phyloP scores from a whole-genome alignment of 1,284 basidiomycete genomes.

The Heliocybe sulcata region DNA sequence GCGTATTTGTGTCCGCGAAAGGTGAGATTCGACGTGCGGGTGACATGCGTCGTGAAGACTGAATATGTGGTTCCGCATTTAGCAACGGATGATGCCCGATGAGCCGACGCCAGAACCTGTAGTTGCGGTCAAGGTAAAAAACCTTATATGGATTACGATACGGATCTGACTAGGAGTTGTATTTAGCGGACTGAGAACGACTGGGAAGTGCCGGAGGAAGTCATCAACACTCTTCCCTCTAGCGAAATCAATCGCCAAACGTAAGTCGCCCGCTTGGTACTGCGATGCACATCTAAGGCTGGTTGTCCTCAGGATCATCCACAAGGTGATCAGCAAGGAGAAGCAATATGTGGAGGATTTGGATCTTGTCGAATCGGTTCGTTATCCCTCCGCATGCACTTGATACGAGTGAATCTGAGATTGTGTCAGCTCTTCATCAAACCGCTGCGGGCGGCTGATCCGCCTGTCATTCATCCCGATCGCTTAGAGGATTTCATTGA shows the following conservation, averaged over 20 bases:
- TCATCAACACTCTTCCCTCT: constrained; percentile 64
- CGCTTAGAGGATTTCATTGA: constrained; percentile 79
- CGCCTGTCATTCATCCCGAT: constrained; percentile 62
- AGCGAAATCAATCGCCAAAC: constrained; percentile 83
- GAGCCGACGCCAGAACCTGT: constrained; percentile 12
- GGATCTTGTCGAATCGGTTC: constrained; percentile 71
- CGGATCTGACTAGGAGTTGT: too few relatives aligned
- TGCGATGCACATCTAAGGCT: neutral
- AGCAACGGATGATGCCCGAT: constrained; percentile 13
- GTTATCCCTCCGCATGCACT: constrained; percentile 11
- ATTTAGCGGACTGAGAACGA: neutral
- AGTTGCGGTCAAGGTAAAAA: neutral
- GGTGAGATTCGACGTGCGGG: constrained; percentile 32
- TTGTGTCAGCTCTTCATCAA: constrained; percentile 65
- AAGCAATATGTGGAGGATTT: constrained; percentile 89
- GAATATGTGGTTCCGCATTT: constrained; percentile 11
- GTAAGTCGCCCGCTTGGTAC: constrained; percentile 27
- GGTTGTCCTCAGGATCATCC: constrained; percentile 60
- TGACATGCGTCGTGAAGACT: neutral
- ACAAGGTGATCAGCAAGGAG: constrained; percentile 88
- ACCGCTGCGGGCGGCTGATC: constrained; percentile 63
- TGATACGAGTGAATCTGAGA: neutral
- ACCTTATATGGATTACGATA: too few relatives aligned
- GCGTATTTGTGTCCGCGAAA: constrained; percentile 67
- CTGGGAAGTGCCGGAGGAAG: constrained; percentile 41